A percentile compares a stretch with the other conserved stretches of the same genome.
These are phyloP conservation scores for Tolypocladium cylindrosporum DNA, from an alignment of 2,329 filamentous ascomycete genomes.

Conservation along the genomic window DNA sequence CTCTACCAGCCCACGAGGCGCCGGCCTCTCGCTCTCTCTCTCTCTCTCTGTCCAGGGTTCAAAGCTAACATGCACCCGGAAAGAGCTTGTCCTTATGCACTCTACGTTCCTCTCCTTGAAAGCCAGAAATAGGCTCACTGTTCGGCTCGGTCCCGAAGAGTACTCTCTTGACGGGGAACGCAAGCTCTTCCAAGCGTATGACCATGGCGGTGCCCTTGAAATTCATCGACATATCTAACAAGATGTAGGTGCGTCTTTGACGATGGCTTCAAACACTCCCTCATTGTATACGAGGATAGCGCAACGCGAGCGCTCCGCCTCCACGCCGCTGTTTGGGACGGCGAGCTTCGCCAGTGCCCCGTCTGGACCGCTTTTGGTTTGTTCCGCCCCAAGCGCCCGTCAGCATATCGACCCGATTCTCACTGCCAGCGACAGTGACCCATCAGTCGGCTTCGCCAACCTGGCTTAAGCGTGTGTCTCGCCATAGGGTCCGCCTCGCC, in stretches of 20 bases:
- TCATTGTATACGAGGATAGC: slow-evolving; percentile 43
- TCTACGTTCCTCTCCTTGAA: slow-evolving; percentile 49
- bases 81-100: slow-evolving; percentile 53
- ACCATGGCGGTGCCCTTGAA: background rate
- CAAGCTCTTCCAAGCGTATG: slow-evolving; percentile 47
- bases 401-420: background rate
- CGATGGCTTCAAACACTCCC: slow-evolving; percentile 40
- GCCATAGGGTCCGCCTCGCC: slow-evolving; percentile 38
- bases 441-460: slow-evolving; percentile 34
- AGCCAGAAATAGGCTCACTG: slow-evolving; percentile 33
- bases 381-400: slow-evolving; percentile 7
- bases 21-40: background rate
- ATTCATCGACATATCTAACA: background rate
- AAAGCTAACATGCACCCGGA: background rate
- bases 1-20: background rate
- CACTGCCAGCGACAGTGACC: slow-evolving; percentile 31
- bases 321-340: slow-evolving; percentile 46
- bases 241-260: slow-evolving; percentile 41
- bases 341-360: slow-evolving; percentile 42
- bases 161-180: slow-evolving; percentile 37
- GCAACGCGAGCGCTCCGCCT: slow-evolving; percentile 40
- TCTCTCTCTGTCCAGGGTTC: background rate
- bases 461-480: slow-evolving; percentile 41
- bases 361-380: slow-evolving; percentile 56
- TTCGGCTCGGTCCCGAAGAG: slow-evolving; percentile 34